Evolutionary conservation across 345 rosid species (phyloP), one percentile per base, ranked within the genome.

Genomic region (Boechera divaricarpa): DNA sequence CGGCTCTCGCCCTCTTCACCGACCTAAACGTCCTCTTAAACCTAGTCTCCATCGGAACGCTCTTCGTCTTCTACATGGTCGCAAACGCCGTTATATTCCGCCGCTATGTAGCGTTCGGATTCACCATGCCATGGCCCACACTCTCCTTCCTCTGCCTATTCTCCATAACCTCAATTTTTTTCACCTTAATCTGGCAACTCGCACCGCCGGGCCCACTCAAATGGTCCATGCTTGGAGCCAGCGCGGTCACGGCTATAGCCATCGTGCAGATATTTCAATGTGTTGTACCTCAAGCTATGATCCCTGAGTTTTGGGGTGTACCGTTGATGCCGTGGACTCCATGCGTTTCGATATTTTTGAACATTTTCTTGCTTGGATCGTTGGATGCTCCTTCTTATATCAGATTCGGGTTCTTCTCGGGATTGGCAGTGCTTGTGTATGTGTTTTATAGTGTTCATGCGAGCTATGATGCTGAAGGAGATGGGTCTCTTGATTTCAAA

Each of bases 241-340:
- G 85, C 69, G 36, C 69, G 2, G 26, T 84, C 5, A 67, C 82
- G 29, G 91, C 90, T 4, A 54, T 85, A 24, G 83, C 81, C n/a
- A 69, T 86, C 5, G 39, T 84, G 10, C 93, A 84, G 62, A 74
- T 91, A 26, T 94, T 94, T 56, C 83, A 78, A 15, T 84, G 75
- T 77, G 79, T 63, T 53, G 93, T 90, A 52, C 92, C 90, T 5
- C 94, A 91, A 67, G 91, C 83, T 62, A 76, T 86, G 65, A 83
- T 66, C 47, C 98, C 98, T 0, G 91, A 94, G 77, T 87, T 94
- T 65, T 94, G 98, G 98, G 91, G 93, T 12, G 90, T 91, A 45
- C 98, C 98, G 0, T 78, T 89, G 63, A 90, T 94, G 97, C 98
- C 98, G 0, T 90, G 94, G 94, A 82, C 89, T 33, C 98, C 98